Evolutionary conservation across 2,329 filamentous ascomycete genomes (phyloP).

Genomic region (Fusarium acutatum): DNA sequence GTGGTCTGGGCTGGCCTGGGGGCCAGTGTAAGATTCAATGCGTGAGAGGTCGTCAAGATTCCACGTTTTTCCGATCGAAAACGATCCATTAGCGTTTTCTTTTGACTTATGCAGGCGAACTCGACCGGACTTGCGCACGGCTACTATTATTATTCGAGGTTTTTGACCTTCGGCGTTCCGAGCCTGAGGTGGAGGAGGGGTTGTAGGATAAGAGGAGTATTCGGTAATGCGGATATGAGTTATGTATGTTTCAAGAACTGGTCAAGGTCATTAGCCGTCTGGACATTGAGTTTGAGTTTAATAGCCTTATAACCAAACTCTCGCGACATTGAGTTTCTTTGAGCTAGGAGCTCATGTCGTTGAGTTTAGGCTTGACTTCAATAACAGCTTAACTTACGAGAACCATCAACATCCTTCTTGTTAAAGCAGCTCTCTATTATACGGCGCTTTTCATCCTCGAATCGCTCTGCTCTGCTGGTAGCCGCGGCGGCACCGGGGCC

Average conservation of each 20-base stretch:
- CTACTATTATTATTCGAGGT: slow-evolving; percentile 88
- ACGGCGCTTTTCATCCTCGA: slow-evolving; percentile 95
- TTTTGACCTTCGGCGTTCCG: slow-evolving; percentile 79
- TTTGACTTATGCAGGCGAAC: slow-evolving; percentile 97
- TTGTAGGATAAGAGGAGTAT: slow-evolving; percentile 82
- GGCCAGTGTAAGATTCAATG: slow-evolving; percentile 82
- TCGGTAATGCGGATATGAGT: slow-evolving; percentile 94
- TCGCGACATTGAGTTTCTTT: not conserved
- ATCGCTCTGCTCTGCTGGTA: slow-evolving; percentile 74
- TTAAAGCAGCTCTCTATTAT: slow-evolving; percentile 95
- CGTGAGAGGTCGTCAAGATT: slow-evolving; percentile 87
- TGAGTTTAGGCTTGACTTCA: slow-evolving; percentile 13
- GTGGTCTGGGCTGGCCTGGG: slow-evolving; percentile 64
- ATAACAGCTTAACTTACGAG: slow-evolving; percentile 66
- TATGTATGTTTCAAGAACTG: slow-evolving; percentile 85
- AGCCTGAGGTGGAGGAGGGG: slow-evolving; percentile 84
- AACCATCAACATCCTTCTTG: slow-evolving; percentile 88
- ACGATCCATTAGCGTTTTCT: slow-evolving; percentile 91
- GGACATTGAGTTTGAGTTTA: not conserved
- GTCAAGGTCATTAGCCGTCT: slow-evolving; percentile 5
- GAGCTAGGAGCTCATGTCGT: not conserved
- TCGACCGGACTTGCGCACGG: slow-evolving; percentile 89
- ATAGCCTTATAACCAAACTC: not conserved
- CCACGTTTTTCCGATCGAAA: slow-evolving; percentile 99
- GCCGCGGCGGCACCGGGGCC: slow-evolving; percentile 47